Evolutionary conservation across 371 early-diverging fungal genomes (phyloP).

Genomic region (Polyrhizophydium stewartii): DNA sequence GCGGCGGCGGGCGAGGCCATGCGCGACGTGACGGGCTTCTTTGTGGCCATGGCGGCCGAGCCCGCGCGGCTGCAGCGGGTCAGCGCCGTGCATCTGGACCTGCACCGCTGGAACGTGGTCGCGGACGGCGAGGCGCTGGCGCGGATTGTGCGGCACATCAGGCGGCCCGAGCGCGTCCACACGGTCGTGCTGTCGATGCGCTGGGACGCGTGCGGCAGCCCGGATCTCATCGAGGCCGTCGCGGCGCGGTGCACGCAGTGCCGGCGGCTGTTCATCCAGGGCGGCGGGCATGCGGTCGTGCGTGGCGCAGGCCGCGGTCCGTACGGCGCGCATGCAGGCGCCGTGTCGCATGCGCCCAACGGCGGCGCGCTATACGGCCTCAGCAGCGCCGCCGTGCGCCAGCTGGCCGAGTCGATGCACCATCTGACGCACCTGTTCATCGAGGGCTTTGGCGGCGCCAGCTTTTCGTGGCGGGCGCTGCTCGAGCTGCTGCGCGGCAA

Average conservation of each 20-base stretch:
- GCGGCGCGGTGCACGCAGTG: background rate
- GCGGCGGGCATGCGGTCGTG: background rate
- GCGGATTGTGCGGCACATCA: background rate
- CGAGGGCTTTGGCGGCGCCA: background rate
- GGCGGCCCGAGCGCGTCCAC: conserved; percentile 1
- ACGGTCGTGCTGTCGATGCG: conserved; percentile 8
- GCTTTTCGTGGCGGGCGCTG: background rate
- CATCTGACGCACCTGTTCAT: conserved; percentile 2
- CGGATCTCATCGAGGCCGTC: background rate
- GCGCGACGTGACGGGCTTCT: background rate
- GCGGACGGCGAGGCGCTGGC: background rate
- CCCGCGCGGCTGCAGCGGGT: background rate
- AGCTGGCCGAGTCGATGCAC: background rate
- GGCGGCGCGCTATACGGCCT: conserved; percentile 2
- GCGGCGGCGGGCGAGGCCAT: background rate
- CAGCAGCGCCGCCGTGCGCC: background rate
- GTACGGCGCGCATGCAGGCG: background rate
- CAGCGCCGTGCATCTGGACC: conserved; percentile 1
- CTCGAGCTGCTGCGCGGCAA: background rate
- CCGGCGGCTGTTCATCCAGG: conserved; percentile 2
- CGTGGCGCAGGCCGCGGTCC: background rate
- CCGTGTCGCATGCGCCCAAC: background rate
- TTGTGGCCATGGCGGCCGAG: conserved; percentile 5
- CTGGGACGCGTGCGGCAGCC: conserved; percentile 6
- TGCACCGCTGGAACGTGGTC: background rate